phyloP scores from a whole-genome alignment of 2,329 filamentous ascomycete species.

The Calonectria naviculata region DNA sequence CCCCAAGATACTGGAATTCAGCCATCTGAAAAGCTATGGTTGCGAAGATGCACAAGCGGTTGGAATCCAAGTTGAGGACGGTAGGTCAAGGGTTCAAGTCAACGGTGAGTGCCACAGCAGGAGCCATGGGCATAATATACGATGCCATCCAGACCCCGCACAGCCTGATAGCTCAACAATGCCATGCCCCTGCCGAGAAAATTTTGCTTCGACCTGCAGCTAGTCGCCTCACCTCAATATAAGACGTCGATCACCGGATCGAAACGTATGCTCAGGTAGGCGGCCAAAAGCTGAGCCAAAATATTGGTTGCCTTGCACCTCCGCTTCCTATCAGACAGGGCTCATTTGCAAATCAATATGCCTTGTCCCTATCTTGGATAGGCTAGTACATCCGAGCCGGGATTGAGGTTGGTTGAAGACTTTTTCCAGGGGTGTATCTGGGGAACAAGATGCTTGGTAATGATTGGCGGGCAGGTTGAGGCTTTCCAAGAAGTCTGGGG shows the following conservation, averaged over 20 bases:
- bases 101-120: not conserved
- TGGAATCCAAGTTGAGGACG: too few relatives aligned
- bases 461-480: constrained; percentile 18
- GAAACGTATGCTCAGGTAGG: constrained; percentile 6
- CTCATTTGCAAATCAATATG: constrained; percentile 17
- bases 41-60: too few relatives aligned
- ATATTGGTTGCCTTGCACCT: constrained; percentile 31
- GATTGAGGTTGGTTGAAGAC: constrained; percentile 1
- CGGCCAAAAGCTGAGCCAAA: not conserved
- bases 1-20: constrained; percentile 35
- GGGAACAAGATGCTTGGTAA: constrained; percentile 1
- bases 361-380: constrained; percentile 12
- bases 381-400: not conserved
- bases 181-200: constrained; percentile 20
- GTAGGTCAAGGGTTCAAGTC: not conserved
- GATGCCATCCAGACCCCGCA: constrained; percentile 3
- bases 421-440: constrained; percentile 9
- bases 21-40: constrained; percentile 24
- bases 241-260: constrained; percentile 19
- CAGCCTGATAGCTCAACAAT: constrained; percentile 5
- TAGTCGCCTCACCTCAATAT: constrained; percentile 27
- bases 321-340: constrained; percentile 27
- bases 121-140: constrained; percentile 20
- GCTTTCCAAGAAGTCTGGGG: constrained; percentile 18
- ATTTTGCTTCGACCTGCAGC: constrained; percentile 30